Base-by-base conservation (phyloP, 768 basidiomycete genomes). In the Lactifluus echinatus region DNA sequence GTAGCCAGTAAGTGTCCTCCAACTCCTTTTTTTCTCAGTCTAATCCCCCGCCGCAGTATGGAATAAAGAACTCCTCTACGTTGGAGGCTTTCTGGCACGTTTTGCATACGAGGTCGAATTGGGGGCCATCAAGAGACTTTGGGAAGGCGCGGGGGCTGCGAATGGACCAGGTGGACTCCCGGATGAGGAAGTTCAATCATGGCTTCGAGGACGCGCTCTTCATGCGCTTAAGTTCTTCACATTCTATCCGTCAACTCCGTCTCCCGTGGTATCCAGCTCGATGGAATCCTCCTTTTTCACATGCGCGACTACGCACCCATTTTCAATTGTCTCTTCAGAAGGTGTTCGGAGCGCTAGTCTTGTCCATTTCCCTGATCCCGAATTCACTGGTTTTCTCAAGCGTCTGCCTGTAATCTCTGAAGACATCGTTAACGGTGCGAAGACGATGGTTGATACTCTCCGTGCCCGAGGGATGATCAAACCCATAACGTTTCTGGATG, bases 221-320 rank as follows among this genome's bases (percentile, higher is more conserved):
- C 95, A 97, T 64, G 79, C 85, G 5, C 75, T 96, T 50, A 83
- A 81, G 57, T 96, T 96, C 73, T 97, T 96, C 74, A 87, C 89
- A 2, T 97, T 92, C 70, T 80, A 84, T 61, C 73, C 79, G 2
- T 95, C 95, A 0, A 95, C 95, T 0, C 95, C 95, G 1, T 91
- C 89, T 0, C 68, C 81, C 1, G 80, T 88, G 46, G 89, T 97
- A 29, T 84, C 90, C 0, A 72, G 70, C 10, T 69, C 81, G 15
- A 78, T 94, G 56, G 86, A 92, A 67, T 71, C 75, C 1, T 83
- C 86, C 1, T 97, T 97, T 72, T 96, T 93, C 68, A 69, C 74
- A 0, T 89, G 85, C 60, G 74, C 76, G 10, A 63, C 69, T 1
- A 72, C 70, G 14, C 68, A 71, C 2, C 71, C 75, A 0, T 79